Base-by-base conservation (phyloP, 495 filamentous ascomycete genomes). In the Glutinoglossum americanum region DNA sequence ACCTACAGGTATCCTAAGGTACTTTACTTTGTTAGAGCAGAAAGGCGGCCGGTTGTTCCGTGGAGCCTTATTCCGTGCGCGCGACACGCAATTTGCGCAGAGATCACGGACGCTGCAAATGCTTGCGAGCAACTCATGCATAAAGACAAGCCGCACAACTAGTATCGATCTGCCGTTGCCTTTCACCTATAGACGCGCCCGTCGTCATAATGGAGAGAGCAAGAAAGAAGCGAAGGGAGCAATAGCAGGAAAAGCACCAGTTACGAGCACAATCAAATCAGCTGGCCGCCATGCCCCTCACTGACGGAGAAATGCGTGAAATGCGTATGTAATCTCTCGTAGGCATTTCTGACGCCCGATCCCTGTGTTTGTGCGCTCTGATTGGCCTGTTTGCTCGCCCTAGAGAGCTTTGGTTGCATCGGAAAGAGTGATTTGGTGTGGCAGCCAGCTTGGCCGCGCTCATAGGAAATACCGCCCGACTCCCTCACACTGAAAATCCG, bases 401-500 rank as follows among this genome's bases (percentile, higher is more conserved):
- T 53, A 53, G 49, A 53, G 49, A 15, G 10, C 28, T 53, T 30
- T 53, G 49, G 49, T 53, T 53, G 49, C 49, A 53, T 53, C 49
- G 49, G 49, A 23, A 53, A 53, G 49, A 53, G 49, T 53, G 49
- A 53, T 53, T 53, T 53, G 49, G 49, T 53, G 49, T 53, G 49
- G 49, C 49, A 53, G 49, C 49, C 49, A 53, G 49, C 49, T 53
- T 27, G 49, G 49, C 49, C 49, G 49, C 49, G 49, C 49, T 53
- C 49, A 53, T 53, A 53, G 49, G 49, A 53, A 53, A 53, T 53
- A 53, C 49, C 49, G 49, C 25, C 49, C 49, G 28, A 30, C 26
- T 53, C 49, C 49, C 47, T 49, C 60, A 59, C 60, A 64, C 59
- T 59, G 59, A 53, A 62, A 64, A 61, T 60, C 54, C 33, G 60